A percentile compares a stretch with the other conserved stretches of the same genome.
phyloP scores from a whole-genome alignment of 768 basidiomycete species.

The Leccinum olivaceopallidum region DNA sequence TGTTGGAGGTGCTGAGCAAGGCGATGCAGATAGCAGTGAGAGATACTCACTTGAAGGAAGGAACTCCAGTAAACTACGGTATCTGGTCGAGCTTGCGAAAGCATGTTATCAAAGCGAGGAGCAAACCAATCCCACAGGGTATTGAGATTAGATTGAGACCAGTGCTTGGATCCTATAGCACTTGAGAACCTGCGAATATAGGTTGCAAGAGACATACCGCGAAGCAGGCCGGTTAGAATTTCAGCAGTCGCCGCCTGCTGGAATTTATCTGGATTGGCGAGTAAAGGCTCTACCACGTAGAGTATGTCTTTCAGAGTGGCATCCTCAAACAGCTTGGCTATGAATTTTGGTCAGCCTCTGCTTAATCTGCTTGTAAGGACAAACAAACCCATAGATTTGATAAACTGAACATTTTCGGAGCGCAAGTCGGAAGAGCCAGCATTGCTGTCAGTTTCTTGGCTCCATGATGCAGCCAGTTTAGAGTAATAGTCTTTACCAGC shows the following conservation, averaged over 20 bases:
- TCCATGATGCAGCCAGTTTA: slow-evolving; percentile 65
- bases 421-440: slow-evolving; percentile 56
- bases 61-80: slow-evolving; percentile 77
- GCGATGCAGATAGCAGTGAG: neutral
- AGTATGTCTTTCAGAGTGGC: slow-evolving; percentile 54
- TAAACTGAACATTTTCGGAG: slow-evolving; percentile 47
- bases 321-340: slow-evolving; percentile 69
- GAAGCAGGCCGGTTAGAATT: slow-evolving; percentile 69
- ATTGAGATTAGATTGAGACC: slow-evolving; percentile 55
- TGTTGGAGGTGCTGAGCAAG: slow-evolving; percentile 10
- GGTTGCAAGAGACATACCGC: slow-evolving; percentile 47
- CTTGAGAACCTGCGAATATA: slow-evolving; percentile 9
- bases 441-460: slow-evolving; percentile 74
- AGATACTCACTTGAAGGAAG: slow-evolving; percentile 43
- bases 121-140: slow-evolving; percentile 75
- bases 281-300: slow-evolving; percentile 55
- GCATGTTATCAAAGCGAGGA: slow-evolving; percentile 59
- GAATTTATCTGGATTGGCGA: slow-evolving; percentile 72
- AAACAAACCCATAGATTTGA: slow-evolving; percentile 49
- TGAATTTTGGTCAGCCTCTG: slow-evolving; percentile 29
- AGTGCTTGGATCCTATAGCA: slow-evolving; percentile 76
- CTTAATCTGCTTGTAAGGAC: slow-evolving; percentile 38
- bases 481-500: slow-evolving; percentile 58
- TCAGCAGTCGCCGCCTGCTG: slow-evolving; percentile 84
- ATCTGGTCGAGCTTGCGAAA: slow-evolving; percentile 81